Percentiles rank a stretch among this genome's conserved stretches.
These are phyloP conservation scores for Cladorrhinum sp. DNA, from an alignment of 2,329 filamentous ascomycete species.

Conservation along the genomic window DNA sequence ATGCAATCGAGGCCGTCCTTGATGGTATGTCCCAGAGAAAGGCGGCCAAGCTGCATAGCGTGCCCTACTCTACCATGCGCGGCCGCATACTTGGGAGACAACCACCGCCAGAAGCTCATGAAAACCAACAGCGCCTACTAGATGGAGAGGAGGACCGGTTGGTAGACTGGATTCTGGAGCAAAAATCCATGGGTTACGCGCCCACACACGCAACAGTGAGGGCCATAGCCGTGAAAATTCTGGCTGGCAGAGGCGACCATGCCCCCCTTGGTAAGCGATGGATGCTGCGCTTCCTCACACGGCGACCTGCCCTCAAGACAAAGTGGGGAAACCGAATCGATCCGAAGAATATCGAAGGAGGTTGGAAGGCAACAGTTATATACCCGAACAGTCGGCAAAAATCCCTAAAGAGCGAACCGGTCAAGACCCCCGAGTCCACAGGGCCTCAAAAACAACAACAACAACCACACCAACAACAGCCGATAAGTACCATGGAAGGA, in stretches of 20 bases:
- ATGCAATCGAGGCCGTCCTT: not conserved
- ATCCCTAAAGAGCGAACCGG: not conserved
- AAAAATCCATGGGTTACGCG: conserved; percentile 1
- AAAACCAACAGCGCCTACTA: not conserved
- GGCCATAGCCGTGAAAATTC: not conserved
- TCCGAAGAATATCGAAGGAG: not conserved
- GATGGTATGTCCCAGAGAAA: not conserved
- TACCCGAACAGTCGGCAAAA: not conserved
- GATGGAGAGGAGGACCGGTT: not conserved
- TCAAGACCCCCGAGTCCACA: not conserved
- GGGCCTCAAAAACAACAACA: not conserved
- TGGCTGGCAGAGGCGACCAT: not conserved
- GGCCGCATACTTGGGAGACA: not conserved
- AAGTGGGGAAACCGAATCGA: not conserved
- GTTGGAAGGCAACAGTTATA: not conserved
- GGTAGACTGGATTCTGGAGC: not conserved
- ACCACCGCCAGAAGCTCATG: not conserved
- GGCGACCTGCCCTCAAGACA: not conserved
- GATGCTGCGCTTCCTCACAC: not conserved
- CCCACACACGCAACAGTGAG: not conserved
- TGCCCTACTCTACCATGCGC: not conserved
- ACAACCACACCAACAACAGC: not conserved
- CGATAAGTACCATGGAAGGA: too few species aligned
- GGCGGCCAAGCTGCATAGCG: not conserved
- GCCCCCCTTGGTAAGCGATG: not conserved